Evolutionary conservation across 805 yeast genomes (phyloP), one percentile per base, ranked within the genome.

Genomic region (Debaryomyces castellii): DNA sequence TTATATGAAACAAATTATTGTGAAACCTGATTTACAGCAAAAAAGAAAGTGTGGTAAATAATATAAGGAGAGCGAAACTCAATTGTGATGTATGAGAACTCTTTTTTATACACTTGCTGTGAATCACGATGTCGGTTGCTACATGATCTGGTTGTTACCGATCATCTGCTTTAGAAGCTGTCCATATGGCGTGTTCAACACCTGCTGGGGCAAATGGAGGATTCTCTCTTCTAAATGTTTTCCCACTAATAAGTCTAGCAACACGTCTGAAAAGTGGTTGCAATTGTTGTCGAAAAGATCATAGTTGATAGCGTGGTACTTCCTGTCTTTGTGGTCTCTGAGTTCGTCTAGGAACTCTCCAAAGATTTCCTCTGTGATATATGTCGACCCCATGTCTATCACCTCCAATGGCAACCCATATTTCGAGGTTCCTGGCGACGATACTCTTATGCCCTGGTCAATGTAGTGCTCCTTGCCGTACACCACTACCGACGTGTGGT

Each of bases 221-320:
- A 83, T 82, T 41, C 77, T 66, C 17, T 68, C 69, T 10, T 87
- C 89, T 33, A 84, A 67, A 41, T 66, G 72, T 46, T 68, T 66
- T 5, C 83, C 86, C 20, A 78, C 81, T 47, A 82, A 61, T 50
- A 83, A 83, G 53, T 82, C 81, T 35, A 79, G 55, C 45, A 79
- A 56, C 38, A 76, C 81, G 52, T 82, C 76, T 16, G 85, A 73
- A 63, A 84, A 83, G 62, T 85, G 84, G 62, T 83, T 83, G 62
- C 89, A 83, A 56, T 83, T 83, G 61, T 83, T 83, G 43, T 74
- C 73, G 47, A 83, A 81, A 47, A 83, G 60, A 51, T 81, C 80
- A 63, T 83, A 83, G 32, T 62, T 67, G 7, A 66, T 67, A 7
- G 81, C 75, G 12, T 68, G 59, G 52, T 72, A 82, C 47, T 73